A percentile compares a stretch with the other conserved stretches of the same genome.
phyloP scores from a whole-genome alignment of 441 rosid genomes.

The Hypseocharis bilobata region DNA sequence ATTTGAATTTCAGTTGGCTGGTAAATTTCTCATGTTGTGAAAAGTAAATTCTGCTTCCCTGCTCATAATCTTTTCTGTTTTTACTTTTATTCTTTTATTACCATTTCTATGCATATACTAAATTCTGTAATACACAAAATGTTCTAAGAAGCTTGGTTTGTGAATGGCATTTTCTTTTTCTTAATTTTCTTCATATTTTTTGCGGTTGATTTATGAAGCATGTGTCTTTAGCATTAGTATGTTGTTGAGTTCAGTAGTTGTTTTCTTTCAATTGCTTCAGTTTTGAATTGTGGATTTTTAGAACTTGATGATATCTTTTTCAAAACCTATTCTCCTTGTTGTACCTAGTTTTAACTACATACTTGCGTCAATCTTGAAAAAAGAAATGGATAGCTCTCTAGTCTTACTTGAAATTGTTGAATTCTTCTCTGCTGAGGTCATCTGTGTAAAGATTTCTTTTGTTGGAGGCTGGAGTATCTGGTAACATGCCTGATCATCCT shows the following conservation, averaged over 20 bases:
- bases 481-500: constrained; percentile 9
- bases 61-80: neutral
- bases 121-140: neutral
- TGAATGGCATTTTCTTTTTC: neutral
- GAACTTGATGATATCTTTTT: constrained; percentile 9
- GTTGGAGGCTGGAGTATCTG: constrained; percentile 11
- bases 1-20: neutral
- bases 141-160: constrained; percentile 9
- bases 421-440: neutral
- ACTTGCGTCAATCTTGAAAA: constrained; percentile 16
- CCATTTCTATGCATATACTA: neutral
- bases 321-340: constrained; percentile 8
- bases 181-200: neutral
- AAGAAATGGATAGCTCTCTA: neutral
- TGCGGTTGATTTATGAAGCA: constrained; percentile 1
- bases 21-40: neutral
- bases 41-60: neutral
- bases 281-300: too few species aligned
- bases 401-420: constrained; percentile 12
- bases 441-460: neutral
- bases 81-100: neutral
- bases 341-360: neutral
- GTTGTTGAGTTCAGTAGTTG: neutral
- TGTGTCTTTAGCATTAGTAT: constrained; percentile 7
- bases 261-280: constrained; percentile 12